Conservation (phyloP, 2,329 filamentous ascomycete genomes). For the Exophiala lecanii-corni region DNA sequence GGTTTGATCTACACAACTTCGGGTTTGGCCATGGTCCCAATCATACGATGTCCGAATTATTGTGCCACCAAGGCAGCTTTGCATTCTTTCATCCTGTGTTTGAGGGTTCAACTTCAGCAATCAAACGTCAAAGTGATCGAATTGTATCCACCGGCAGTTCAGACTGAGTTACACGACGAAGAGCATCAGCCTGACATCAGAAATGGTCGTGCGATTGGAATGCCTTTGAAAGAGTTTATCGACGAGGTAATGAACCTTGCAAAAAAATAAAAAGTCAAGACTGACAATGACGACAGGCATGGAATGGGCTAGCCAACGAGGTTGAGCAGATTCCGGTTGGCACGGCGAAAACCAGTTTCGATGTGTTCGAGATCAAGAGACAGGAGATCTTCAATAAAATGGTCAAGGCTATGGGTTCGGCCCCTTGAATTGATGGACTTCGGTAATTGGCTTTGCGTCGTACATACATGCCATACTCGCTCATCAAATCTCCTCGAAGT, state of each 20-base stretch:
- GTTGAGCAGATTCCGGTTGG: slow-evolving; percentile 52
- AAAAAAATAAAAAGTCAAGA: background rate
- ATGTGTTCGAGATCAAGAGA: slow-evolving; percentile 46
- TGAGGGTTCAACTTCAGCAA: slow-evolving; percentile 48
- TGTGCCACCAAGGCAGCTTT: slow-evolving; percentile 53
- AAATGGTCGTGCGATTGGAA: slow-evolving; percentile 47
- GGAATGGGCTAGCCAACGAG: slow-evolving; percentile 41
- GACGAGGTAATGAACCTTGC: slow-evolving; percentile 32
- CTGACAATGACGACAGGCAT: slow-evolving; percentile 32
- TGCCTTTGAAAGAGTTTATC: slow-evolving; percentile 51
- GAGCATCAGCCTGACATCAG: slow-evolving; percentile 53
- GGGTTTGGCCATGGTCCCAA: slow-evolving; percentile 47
- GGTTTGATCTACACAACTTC: slow-evolving; percentile 48
- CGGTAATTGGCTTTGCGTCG: too few relatives aligned
- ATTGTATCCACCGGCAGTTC: slow-evolving; percentile 52
- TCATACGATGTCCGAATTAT: slow-evolving; percentile 48
- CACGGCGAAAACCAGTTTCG: slow-evolving; percentile 37
- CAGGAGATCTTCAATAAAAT: slow-evolving; percentile 34
- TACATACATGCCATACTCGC: too few relatives aligned
- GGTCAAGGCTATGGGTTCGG: slow-evolving; percentile 11
- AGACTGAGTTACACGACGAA: slow-evolving; percentile 53
- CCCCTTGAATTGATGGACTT: too few relatives aligned
- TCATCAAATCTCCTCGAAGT: too few relatives aligned
- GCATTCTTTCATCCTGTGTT: slow-evolving; percentile 49
- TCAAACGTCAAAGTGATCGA: slow-evolving; percentile 52